Base-by-base conservation (phyloP, 2,329 filamentous ascomycete genomes). In the Talaromyces albobiverticillius region DNA sequence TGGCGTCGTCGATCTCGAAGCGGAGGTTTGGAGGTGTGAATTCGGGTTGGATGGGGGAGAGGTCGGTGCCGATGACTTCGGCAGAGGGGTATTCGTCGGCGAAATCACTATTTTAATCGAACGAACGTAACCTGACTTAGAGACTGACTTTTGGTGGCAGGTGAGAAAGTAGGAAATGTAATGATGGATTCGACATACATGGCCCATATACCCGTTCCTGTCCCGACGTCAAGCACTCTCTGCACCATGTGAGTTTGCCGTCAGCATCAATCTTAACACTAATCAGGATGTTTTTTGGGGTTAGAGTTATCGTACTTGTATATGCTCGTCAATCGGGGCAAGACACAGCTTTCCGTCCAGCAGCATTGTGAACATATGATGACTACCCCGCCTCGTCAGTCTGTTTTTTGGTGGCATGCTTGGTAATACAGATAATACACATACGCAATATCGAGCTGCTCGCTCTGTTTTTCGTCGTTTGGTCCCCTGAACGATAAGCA, bases 1-100 rank as follows among this genome's bases (percentile, higher is more conserved):
- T 60, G 23, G 57, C 62, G 47, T 67, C 65, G 29, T 66, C 64
- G 16, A 67, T 54, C 41, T 49, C 51, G 23, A 57, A 53, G 8
- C 40, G 51, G n/a, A 51, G 42, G 32, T 58, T 57, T 7, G 57
- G 55, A 1, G 41, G 53, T 3, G 56, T 18, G 9, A 46, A 54
- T 20, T 41, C 20, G 4, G 58, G 57, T 43, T 53, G 64, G 59
- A 54, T 64, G 36, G 23, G 57, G 10, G 43, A 65, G 20, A 56
- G 61, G 54, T 51, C 63, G 31, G 53, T 61, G 11, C 52, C 58
- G 13, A 58, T 58, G 22, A 63, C 57, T 34, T 46, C 42, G 16
- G 45, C 26, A 4, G 50, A 41, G 14, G 51, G 51, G 23, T 45
- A 32, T 23, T 40, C 36, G 43, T 53, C 51, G 32, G 55, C 56